Evolutionary conservation across 768 basidiomycete species (phyloP), one percentile per base, ranked within the genome.

Genomic region (Suillus bovinus): DNA sequence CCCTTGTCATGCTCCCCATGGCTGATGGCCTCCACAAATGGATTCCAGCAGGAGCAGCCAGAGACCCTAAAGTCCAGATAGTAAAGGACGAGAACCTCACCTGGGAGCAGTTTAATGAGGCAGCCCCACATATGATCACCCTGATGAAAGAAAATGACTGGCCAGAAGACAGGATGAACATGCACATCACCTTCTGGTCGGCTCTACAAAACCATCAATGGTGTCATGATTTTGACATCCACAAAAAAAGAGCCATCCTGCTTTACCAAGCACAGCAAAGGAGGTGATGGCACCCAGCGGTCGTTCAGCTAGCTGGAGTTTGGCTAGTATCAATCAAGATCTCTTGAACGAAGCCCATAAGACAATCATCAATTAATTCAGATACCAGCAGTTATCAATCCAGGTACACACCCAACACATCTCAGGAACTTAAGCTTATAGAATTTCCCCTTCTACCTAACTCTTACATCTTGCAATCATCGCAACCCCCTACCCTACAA

Each of bases 201-300:
- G 52, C 33, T 1, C n/a, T 66, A 4, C 53, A 63, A 29, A 29
- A 22, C 8, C 66, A 67, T 27, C 17, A 29, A 0, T 61, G 58
- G n/a, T 20, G 61, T 5, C 55, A 53, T 11, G 20, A 17, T 3
- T 33, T 24, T 4, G 10, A 33, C 22, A 5, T 3, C 1, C 22
- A 33, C 14, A 60, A 63, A 7, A 38, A 61, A 33, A 17, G 22
- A 9, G 41, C 65, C 2, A 61, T 69, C 1, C 52, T 69, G 1
- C n/a, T 60, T 4, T 69, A 68, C 57, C 68, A 69, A 34, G 64
- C 53, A 1, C 49, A 64, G 42, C 65, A 69, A 36, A 41, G 56
- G 4, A 8, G 39, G 2, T n/a, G 36, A 10, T 69, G 66, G 66
- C 60, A 61, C n/a, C 52, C 4, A 24, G 11, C 20, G 34, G n/a